Conservation (phyloP, 2,329 filamentous ascomycete genomes). For the Fulvia fulva region DNA sequence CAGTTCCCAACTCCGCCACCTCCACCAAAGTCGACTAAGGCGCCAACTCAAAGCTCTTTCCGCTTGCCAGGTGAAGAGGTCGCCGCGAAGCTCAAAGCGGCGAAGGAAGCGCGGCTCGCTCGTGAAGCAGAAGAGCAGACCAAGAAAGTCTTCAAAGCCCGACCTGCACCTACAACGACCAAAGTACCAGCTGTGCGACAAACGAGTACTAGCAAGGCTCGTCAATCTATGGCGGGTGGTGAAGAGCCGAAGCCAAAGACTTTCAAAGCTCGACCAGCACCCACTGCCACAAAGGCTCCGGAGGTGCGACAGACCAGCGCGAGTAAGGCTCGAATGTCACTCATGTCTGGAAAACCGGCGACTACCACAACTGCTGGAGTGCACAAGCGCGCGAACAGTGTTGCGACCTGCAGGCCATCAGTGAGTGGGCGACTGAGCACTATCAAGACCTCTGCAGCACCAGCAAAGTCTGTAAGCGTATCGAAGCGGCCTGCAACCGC, state of each 20-base stretch:
- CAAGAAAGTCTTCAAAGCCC: slow-evolving; percentile 45
- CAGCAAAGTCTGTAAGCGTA: slow-evolving; percentile 11
- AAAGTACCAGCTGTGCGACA: slow-evolving; percentile 38
- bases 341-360: slow-evolving; percentile 26
- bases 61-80: slow-evolving; percentile 52
- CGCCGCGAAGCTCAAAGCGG: slow-evolving; percentile 51
- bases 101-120: slow-evolving; percentile 46
- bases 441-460: slow-evolving; percentile 5
- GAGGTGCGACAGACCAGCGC: slow-evolving; percentile 45
- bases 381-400: slow-evolving; percentile 25
- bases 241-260: slow-evolving; percentile 30
- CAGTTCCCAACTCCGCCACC: slow-evolving; percentile 47
- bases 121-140: slow-evolving; percentile 38
- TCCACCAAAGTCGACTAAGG: slow-evolving; percentile 47
- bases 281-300: slow-evolving; percentile 27
- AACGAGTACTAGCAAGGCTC: slow-evolving; percentile 44
- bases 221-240: slow-evolving; percentile 37
- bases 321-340: slow-evolving; percentile 42
- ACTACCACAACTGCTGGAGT: not conserved
- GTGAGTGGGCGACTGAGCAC: not conserved
- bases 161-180: slow-evolving; percentile 37
- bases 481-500: slow-evolving; percentile 17
- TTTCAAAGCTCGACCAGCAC: slow-evolving; percentile 48
- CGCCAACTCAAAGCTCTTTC: slow-evolving; percentile 49
- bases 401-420: slow-evolving; percentile 16